Evolutionary conservation across 148 eudicot species (phyloP), one percentile per base, ranked within the genome.

Genomic region (Fagopyrum homotropicum): DNA sequence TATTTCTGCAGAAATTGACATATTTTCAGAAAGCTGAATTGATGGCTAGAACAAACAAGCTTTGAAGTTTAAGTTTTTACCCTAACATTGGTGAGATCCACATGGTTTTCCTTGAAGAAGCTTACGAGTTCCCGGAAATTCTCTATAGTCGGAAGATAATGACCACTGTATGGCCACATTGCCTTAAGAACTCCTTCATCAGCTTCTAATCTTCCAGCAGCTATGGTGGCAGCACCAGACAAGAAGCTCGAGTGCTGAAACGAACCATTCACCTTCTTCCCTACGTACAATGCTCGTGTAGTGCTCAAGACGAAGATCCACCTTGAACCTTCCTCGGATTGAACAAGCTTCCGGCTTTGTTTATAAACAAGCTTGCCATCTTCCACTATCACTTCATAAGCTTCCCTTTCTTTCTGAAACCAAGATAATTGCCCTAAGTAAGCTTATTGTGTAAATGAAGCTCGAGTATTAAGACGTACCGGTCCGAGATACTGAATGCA

Each of bases 271-370:
- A 85, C 85, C 83, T 93, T 93, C 79, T 88, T 88, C 8, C 97
- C 98, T 5, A 91, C 86, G 63, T 93, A 93, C 63, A 93, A 86
- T 44, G 47, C 81, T 72, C 97, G 88, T 19, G 97, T 80, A 29
- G 98, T 85, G 88, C 98, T 93, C 9, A 93, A 89, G 40, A 93
- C 98, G 79, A 93, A 93, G 73, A 93, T 93, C 98, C 97, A 93
- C 81, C 91, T 93, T n/a, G 88, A 83, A 22, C 85, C 97, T 35
- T 79, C 97, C 6, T 79, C 73, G 3, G 97, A 88, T 40, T 93
- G 86, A 50, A 93, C 81, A 4, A 85, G 81, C 70, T 80, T 47
- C 14, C 76, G 73, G 49, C 69, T 77, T 69, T 73, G 72, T 55
- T 26, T 72, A 59, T 80, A 80, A 48, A 80, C 59, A 8, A 80